phyloP scores from a whole-genome alignment of 192 early-diverging fungal genomes.

The Rhizophagus sp. region DNA sequence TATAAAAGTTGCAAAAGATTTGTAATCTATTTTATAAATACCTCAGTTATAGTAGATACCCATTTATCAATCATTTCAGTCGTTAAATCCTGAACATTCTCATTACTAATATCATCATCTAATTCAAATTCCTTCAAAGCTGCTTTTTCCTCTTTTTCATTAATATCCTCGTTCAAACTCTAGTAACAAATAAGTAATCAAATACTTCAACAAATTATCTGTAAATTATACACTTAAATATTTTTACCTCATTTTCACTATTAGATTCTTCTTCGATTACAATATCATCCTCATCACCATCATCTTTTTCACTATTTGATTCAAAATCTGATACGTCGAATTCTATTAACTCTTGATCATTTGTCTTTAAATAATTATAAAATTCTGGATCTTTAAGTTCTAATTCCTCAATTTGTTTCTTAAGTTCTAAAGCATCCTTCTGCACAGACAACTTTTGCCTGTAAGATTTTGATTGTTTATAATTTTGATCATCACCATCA shows the following conservation, averaged over 20 bases:
- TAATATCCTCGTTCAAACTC: background rate
- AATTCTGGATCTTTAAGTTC: conserved; percentile 89
- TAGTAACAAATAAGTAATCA: background rate
- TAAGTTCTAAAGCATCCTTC: conserved; percentile 62
- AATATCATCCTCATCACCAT: conserved; percentile 35
- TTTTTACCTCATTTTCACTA: conserved; percentile 31
- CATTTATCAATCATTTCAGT: conserved; percentile 74
- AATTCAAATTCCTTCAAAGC: background rate
- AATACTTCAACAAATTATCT: background rate
- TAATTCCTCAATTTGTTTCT: conserved; percentile 80
- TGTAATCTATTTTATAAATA: background rate
- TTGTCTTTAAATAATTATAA: conserved; percentile 87
- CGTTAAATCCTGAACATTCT: conserved; percentile 46
- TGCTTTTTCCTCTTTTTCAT: background rate
- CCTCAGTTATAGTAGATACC: conserved; percentile 54
- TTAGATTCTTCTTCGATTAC: conserved; percentile 17
- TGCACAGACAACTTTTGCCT: conserved; percentile 36
- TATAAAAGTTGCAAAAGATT: background rate
- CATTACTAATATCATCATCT: background rate
- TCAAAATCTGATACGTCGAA: conserved; percentile 65
- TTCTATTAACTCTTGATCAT: conserved; percentile 79
- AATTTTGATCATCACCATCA: conserved; percentile 59
- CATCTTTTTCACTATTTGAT: conserved; percentile 39
- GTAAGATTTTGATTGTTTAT: conserved; percentile 38
- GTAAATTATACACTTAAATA: too few relatives aligned